Evolutionary conservation across 73 alveolate species (phyloP).

Genomic region (Uronychia binucleata): DNA sequence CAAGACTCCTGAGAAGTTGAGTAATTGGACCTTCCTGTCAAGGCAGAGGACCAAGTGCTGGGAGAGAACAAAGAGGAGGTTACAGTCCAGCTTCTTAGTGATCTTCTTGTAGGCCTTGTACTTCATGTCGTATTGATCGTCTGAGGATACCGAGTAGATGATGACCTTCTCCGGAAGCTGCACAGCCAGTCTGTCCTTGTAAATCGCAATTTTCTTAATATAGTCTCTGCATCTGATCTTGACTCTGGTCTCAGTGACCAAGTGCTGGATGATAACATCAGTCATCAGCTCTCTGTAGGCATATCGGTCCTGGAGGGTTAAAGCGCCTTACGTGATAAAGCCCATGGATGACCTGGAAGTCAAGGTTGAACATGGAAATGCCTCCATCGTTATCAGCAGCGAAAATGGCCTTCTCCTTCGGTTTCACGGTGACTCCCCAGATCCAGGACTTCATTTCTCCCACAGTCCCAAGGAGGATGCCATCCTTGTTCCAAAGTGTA

Average conservation of each 20-base stretch:
- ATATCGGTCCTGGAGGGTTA: no score
- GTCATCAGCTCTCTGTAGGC: slow-evolving; percentile 94
- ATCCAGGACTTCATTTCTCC: slow-evolving; percentile 78
- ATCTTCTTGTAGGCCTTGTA: slow-evolving; percentile 76
- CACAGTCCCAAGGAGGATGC: slow-evolving; percentile 70
- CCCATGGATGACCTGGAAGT: slow-evolving; percentile 81
- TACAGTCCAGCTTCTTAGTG: slow-evolving; percentile 81
- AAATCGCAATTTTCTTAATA: slow-evolving; percentile 88
- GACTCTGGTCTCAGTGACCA: slow-evolving; percentile 92
- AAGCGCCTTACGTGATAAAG: no score
- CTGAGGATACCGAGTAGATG: slow-evolving; percentile 76
- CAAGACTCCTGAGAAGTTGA: slow-evolving; percentile 77
- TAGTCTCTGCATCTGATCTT: slow-evolving; percentile 82
- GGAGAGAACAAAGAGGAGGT: slow-evolving; percentile 75
- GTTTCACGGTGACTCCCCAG: slow-evolving; percentile 65
- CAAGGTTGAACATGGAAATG: slow-evolving; percentile 56
- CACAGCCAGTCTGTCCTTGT: slow-evolving; percentile 92
- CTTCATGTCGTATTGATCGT: slow-evolving; percentile 86
- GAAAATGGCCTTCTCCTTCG: slow-evolving; percentile 45
- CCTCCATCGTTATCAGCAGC: slow-evolving; percentile 62
- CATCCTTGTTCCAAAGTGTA: slow-evolving; percentile 80
- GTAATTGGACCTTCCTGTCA: slow-evolving; percentile 72
- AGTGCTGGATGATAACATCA: slow-evolving; percentile 88
- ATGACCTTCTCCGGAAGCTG: slow-evolving; percentile 85
- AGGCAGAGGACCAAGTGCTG: slow-evolving; percentile 76